Conservation (phyloP, 1,139 yeast genomes). For the Sugiyamaella grinbergsii region DNA sequence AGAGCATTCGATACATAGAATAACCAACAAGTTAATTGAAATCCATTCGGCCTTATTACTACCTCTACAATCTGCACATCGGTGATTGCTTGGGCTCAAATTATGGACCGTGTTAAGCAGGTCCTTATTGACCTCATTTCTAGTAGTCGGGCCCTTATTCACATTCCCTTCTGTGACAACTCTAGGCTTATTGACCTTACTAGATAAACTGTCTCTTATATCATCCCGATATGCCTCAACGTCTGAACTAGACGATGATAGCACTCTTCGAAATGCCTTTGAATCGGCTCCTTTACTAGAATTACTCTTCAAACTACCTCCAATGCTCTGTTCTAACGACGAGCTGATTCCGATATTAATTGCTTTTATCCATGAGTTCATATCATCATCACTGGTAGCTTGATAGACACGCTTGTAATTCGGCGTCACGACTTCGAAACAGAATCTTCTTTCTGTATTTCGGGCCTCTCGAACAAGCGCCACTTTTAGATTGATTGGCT, state of each 20-base stretch:
- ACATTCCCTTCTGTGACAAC: too few species aligned
- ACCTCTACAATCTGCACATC: conserved; percentile 79
- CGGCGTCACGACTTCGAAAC: conserved; percentile 79
- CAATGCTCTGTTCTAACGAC: conserved; percentile 32
- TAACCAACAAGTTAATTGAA: conserved; percentile 70
- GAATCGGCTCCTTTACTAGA: conserved; percentile 1
- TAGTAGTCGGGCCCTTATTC: neutral
- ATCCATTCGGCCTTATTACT: conserved; percentile 80
- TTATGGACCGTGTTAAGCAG: conserved; percentile 29
- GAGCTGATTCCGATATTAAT: conserved; percentile 46
- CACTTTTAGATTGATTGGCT: conserved; percentile 72
- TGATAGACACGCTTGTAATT: conserved; percentile 74
- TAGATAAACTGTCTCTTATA: neutral
- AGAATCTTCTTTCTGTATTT: conserved; percentile 51
- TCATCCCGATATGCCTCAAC: conserved; percentile 1
- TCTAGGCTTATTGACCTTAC: neutral
- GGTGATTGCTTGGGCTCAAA: conserved; percentile 55
- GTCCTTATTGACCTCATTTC: neutral
- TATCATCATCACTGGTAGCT: conserved; percentile 69
- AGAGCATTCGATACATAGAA: conserved; percentile 82
- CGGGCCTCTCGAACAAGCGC: conserved; percentile 62
- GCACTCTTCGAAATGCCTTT: conserved; percentile 11
- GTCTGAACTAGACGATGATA: conserved; percentile 10
- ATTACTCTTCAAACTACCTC: neutral
- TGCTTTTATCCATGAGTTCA: conserved; percentile 68